Conservation (phyloP, 305 asterid species). For the Solanum hybrid region DNA sequence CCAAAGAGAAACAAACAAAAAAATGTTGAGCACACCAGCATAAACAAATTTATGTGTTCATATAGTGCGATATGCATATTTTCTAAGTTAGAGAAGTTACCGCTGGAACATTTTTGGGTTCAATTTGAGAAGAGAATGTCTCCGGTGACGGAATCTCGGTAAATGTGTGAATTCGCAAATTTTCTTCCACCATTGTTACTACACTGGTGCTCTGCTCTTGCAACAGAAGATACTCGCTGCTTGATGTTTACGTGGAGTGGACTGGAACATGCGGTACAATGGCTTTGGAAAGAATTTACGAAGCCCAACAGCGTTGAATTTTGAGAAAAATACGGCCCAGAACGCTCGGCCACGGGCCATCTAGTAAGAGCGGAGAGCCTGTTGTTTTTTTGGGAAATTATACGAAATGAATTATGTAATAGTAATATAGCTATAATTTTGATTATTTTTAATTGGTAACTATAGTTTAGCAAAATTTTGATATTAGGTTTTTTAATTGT, state of each 20-base stretch:
- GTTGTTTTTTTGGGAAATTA: not conserved
- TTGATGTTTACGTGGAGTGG: not conserved
- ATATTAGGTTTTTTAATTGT: too few species aligned
- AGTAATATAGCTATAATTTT: too few species aligned
- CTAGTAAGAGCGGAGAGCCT: not conserved
- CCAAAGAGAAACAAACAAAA: not conserved
- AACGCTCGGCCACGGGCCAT: not conserved
- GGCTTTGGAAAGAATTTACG: not conserved
- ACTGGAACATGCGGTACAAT: not conserved
- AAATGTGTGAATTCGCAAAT: slow-evolving; percentile 32
- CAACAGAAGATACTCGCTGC: not conserved
- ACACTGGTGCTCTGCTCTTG: not conserved
- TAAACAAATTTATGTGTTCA: not conserved
- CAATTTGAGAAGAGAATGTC: slow-evolving; percentile 59
- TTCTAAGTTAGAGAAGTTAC: slow-evolving; percentile 20
- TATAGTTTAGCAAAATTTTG: too few species aligned
- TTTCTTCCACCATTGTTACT: slow-evolving; percentile 18
- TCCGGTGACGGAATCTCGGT: slow-evolving; percentile 51
- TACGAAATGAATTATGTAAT: too few species aligned
- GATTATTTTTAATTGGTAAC: too few species aligned
- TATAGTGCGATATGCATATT: not conserved
- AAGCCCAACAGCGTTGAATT: not conserved
- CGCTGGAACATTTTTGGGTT: slow-evolving; percentile 52
- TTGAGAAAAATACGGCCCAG: not conserved
- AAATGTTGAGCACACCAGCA: not conserved